Evolutionary conservation across 2,329 filamentous ascomycete species (phyloP), one percentile per base, ranked within the genome.

Genomic region (Colletotrichum magnum): DNA sequence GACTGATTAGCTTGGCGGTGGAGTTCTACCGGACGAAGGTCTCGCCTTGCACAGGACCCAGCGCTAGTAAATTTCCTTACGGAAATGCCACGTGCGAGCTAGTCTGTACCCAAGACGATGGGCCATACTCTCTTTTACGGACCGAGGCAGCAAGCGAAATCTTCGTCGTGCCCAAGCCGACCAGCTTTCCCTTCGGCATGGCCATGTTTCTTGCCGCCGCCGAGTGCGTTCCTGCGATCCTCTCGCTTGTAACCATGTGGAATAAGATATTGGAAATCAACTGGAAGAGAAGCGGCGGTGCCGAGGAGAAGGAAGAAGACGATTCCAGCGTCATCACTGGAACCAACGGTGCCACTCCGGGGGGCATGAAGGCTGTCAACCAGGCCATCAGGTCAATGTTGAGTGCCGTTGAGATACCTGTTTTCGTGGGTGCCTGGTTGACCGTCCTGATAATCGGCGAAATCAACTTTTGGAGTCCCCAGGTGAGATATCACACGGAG

Each of bases 241-340:
- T 92, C 0, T 89, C 88, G 9, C 77, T 92, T 9, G 80, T 88
- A 0, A 89, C 86, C 0, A 91, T 89, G 78, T 89, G 87, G 86
- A 87, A 88, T 71, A 91, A 89, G 73, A 90, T 92, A 5, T 76
- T 90, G 2, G 85, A 90, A 69, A 84, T 86, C 58, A 91, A 91
- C 68, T 90, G 88, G 87, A 87, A 83, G 70, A 80, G 77, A 18
- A 79, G 0, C 84, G 82, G 47, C 80, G 16, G 13, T 15, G 32
- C 50, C 15, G 41, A 12, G 10, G 81, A 77, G 36, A 72, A 77
- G 9, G 73, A 76, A 21, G 74, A 77, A 6, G 70, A 77, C 12
- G 70, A 72, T 2, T 77, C 87, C 50, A 76, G 84, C 47, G 73
- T 75, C 0, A 87, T 88, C 18, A 80, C 84, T 56, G 87, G 85